phyloP scores from a whole-genome alignment of 257 asterid genomes.

The Capsicum rhomboideum region DNA sequence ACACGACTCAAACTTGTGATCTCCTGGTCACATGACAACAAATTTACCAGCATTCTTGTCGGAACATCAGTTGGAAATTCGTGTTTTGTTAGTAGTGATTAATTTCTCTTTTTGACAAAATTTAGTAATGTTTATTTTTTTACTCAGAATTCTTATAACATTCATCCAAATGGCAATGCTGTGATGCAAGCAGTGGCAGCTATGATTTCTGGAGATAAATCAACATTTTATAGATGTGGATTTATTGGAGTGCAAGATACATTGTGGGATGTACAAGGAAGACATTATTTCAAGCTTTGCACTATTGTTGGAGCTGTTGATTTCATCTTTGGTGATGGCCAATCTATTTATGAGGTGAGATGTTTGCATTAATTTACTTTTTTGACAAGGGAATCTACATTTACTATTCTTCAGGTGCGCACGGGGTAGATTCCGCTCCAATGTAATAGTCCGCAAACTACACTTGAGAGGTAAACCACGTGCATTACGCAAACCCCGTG shows the following conservation, averaged over 20 bases:
- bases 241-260: constrained; percentile 9
- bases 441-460: too few relatives aligned
- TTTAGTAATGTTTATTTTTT: not conserved
- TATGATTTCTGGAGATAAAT: constrained; percentile 4
- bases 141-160: constrained; percentile 6
- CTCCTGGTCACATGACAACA: too few relatives aligned
- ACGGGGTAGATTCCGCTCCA: too few relatives aligned
- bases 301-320: constrained; percentile 12
- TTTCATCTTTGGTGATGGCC: constrained; percentile 18
- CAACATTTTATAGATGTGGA: constrained; percentile 8
- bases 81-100: not conserved
- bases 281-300: constrained; percentile 10
- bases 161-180: not conserved
- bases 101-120: too few relatives aligned
- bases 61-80: not conserved
- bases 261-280: constrained; percentile 5
- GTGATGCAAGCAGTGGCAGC: not conserved
- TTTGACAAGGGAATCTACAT: too few relatives aligned
- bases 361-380: too few relatives aligned
- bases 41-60: too few relatives aligned
- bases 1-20: too few relatives aligned
- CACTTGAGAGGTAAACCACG: too few relatives aligned
- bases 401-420: too few relatives aligned
- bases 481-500: too few relatives aligned
- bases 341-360: constrained; percentile 8